A percentile compares a stretch with the other conserved stretches of the same genome.
Evolutionary conservation across 441 rosid genomes (phyloP).

Genomic region (Erodium chrysanthum): DNA sequence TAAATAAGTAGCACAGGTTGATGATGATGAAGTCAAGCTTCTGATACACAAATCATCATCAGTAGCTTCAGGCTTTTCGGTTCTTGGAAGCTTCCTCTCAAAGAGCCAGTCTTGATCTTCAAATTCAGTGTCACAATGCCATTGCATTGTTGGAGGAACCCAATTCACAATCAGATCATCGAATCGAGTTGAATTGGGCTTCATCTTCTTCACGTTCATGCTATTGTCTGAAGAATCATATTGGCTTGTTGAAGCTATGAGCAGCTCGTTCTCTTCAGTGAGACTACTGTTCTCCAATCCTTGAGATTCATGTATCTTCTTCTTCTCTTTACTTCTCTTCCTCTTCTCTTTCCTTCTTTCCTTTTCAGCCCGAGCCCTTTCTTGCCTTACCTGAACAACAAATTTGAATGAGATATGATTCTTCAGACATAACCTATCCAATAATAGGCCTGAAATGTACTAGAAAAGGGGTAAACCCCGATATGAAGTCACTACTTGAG

Average conservation of each 20-base stretch:
- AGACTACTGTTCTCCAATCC: conserved; percentile 14
- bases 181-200: neutral
- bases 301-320: neutral
- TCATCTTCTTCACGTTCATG: neutral
- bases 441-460: too few species aligned
- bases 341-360: neutral
- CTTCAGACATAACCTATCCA: too few species aligned
- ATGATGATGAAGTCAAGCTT: neutral
- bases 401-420: too few species aligned
- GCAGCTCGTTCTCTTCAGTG: conserved; percentile 14
- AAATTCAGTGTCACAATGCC: neutral
- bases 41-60: neutral
- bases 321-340: neutral
- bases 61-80: neutral
- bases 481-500: neutral
- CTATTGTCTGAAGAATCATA: conserved; percentile 21
- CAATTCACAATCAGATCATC: neutral
- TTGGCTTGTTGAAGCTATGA: conserved; percentile 1
- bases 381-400: conserved; percentile 1
- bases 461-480: neutral
- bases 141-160: neutral
- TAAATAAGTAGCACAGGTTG: neutral
- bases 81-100: neutral
- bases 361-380: neutral
- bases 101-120: conserved; percentile 7